A percentile compares a stretch with the other conserved stretches of the same genome.
Evolutionary conservation across 495 filamentous ascomycete genomes (phyloP).

Genomic region (Thermothielavioides terrestris): DNA sequence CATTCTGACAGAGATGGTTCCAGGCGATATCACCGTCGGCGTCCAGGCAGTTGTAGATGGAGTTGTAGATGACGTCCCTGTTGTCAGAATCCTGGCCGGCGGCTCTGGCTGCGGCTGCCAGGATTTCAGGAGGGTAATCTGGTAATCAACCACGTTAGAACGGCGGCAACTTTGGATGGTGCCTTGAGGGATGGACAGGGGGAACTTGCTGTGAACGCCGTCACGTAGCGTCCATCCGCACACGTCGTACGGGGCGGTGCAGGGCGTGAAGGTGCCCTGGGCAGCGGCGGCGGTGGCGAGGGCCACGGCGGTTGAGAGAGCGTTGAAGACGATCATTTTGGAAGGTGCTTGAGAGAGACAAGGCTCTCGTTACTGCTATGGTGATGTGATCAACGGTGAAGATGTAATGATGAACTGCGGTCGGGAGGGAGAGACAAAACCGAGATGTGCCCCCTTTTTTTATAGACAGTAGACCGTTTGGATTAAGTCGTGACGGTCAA

Average conservation of each 20-base stretch:
- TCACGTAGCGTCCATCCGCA: conserved; percentile 11
- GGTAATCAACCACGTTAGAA: not conserved
- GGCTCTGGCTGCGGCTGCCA: not conserved
- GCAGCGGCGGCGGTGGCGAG: conserved; percentile 7
- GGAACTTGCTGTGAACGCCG: not conserved
- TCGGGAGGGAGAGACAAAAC: no score
- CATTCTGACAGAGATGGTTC: conserved; percentile 2
- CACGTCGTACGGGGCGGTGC: conserved; percentile 1
- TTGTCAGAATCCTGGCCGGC: conserved; percentile 1
- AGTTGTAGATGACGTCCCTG: conserved; percentile 1
- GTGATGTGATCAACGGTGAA: no score
- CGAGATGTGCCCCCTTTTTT: no score
- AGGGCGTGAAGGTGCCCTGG: not conserved
- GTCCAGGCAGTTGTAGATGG: conserved; percentile 8
- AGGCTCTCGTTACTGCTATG: no score
- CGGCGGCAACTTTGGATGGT: no score
- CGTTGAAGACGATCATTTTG: conserved; percentile 4
- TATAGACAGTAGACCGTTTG: no score
- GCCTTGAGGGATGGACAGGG: not conserved
- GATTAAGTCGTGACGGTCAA: no score
- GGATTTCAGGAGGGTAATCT: not conserved
- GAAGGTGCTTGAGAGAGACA: not conserved
- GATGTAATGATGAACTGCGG: no score
- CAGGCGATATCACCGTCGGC: conserved; percentile 5
- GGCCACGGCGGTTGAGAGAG: conserved; percentile 1